Base-by-base conservation (phyloP, 805 yeast genomes). In the Wickerhamomyces bovis region DNA sequence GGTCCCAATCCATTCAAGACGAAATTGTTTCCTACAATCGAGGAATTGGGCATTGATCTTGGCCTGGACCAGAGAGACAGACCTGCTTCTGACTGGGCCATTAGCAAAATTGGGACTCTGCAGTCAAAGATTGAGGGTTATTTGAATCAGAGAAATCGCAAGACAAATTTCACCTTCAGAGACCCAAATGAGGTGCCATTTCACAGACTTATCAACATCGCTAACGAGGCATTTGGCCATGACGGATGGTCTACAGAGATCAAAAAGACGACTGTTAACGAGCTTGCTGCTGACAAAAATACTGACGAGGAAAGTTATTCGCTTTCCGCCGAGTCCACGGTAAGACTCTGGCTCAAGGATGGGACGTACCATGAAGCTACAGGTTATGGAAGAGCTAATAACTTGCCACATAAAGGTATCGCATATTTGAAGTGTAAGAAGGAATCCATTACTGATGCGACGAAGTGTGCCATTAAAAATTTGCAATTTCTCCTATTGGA, bases 401-500 rank as follows among this genome's bases (percentile, higher is more conserved):
- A 81, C 48, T 72, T 83, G 44, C 73, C 76, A 15, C 67, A 72
- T 8, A 82, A 78, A 60, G 83, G 84, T 2, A 77, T 78, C 67
- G 92, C 95, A 0, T 83, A 77, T 61, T 88, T 80, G 45, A 89
- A 86, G 60, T 85, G 95, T 47, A 82, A 80, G 61, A 86, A 88
- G 56, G 94, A 85, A 56, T 94, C 96, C 0, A 76, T 83, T n/a
- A 85, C 90, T 0, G 90, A 86, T 62, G 97, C 86, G 0, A 65
- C 85, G 47, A 89, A 89, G 64, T 71, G 94, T 43, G 83, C 92
- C 13, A 69, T 90, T 44, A 70, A 95, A 51, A 81, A 84, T 52
- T 87, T 89, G 58, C 96, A 95, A 35, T 78, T 83, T 53, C 81
- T 86, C 2, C 55, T 69, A 4, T 21, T 56, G 12, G 63, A 61